Base-by-base conservation (phyloP, 2,329 filamentous ascomycete genomes). In the Escovopsis sp. region DNA sequence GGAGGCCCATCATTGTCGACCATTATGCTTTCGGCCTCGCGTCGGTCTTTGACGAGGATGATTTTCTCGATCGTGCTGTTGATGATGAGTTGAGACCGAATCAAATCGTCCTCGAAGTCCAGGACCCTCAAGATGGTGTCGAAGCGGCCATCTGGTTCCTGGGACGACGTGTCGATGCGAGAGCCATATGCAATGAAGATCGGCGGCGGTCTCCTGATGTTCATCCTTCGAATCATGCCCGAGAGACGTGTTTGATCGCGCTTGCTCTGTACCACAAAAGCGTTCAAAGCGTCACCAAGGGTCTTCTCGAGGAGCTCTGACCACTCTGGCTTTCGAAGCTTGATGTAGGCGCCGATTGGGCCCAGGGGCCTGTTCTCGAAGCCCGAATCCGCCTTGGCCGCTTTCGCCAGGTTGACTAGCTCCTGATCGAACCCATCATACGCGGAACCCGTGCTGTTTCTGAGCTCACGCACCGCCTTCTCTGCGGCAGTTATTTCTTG, bases 41-140 rank as follows among this genome's bases (percentile, higher is more conserved):
- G 59, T 25, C 83, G 68, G 27, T 80, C 68, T 42, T 78, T 68
- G 41, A 95, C 76, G 1, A 98, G 67, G 6, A 94, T 74, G 7
- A 81, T 76, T 57, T 95, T 88, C 47, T 98, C 91, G 40, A 95
- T 85, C 7, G 66, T 63, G 50, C 86, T 73, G 47, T 79, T 81
- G 56, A 96, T 91, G 53, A 98, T 81, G 37, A 96, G 66, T 45
- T 87, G 80, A 46, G 86, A 82, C 39, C 79, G 79, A 15, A 95
- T 80, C 35, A 83, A 62, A 15, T 83, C 74, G 49, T 89, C 77
- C 46, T 91, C 84, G 47, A 96, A 83, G 59, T 86, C 80, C 40
- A 98, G 67, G 1, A 84, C 76, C 39, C 84, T 74, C 37, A 95
- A 64, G 47, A 89, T 79, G 0, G 91, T 98, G 49, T 85, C 74